These are phyloP conservation scores for Lichenothelia convexa DNA, from an alignment of 495 filamentous ascomycete genomes.

Conservation along the genomic window DNA sequence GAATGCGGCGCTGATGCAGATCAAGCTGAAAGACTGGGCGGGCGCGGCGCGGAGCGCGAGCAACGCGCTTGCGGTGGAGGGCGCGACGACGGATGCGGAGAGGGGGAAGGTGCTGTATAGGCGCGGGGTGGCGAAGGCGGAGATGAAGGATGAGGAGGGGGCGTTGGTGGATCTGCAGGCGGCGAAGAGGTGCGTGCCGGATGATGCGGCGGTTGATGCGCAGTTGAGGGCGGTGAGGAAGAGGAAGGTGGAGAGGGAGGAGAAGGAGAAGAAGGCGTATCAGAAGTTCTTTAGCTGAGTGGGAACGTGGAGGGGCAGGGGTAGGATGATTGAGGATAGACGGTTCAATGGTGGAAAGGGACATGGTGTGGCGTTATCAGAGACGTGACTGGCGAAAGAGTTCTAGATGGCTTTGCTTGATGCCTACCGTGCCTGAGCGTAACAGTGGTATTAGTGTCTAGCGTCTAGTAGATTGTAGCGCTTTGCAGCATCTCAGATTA, in stretches of 20 bases:
- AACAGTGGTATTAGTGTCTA: no score
- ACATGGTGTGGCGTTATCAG: no score
- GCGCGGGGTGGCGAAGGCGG: conserved; percentile 51
- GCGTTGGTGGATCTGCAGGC: conserved; percentile 62
- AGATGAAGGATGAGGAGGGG: conserved; percentile 69
- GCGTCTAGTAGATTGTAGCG: no score
- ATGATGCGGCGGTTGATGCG: conserved; percentile 54
- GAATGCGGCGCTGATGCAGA: conserved; percentile 61
- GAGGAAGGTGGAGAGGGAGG: conserved; percentile 46
- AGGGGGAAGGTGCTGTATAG: conserved; percentile 78
- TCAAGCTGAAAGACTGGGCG: conserved; percentile 55
- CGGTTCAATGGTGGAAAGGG: no score
- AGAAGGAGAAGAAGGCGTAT: conserved; percentile 78
- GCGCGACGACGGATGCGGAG: conserved; percentile 54
- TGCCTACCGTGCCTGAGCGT: no score
- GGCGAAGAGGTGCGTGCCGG: conserved; percentile 55
- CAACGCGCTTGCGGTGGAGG: conserved; percentile 51
- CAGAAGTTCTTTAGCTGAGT: conserved; percentile 66
- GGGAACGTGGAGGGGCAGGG: no score
- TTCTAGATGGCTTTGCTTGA: no score
- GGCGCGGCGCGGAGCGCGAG: conserved; percentile 52
- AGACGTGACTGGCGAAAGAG: no score
- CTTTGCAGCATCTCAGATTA: no score
- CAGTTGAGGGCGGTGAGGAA: conserved; percentile 64
- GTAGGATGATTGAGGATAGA: no score